Conservation (phyloP, 306 rosid species). For the Astragalus glycyphyllos region DNA sequence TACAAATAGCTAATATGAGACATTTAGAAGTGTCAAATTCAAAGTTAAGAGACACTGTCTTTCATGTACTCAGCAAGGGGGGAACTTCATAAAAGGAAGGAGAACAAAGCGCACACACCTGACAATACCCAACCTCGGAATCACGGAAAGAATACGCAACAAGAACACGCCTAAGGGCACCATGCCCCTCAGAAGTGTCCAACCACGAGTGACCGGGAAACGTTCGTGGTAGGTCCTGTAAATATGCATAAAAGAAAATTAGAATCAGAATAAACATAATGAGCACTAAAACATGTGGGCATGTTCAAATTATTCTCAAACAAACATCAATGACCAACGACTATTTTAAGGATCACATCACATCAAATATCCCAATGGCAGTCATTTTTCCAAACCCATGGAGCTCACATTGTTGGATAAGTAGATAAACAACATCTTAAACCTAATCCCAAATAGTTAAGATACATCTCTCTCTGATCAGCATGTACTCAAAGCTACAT, state of each 20-base stretch:
- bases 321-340: constrained; percentile 24
- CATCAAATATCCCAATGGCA: constrained; percentile 7
- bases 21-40: constrained; percentile 9
- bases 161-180: constrained; percentile 93
- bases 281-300: not conserved
- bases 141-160: constrained; percentile 99
- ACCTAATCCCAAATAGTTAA: not conserved
- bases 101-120: constrained; percentile 56
- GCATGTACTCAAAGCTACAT: constrained; percentile 21
- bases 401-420: constrained; percentile 23
- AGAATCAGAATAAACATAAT: constrained; percentile 9
- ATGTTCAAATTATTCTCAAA: constrained; percentile 19
- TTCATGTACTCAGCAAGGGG: not conserved
- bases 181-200: constrained; percentile 96
- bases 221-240: constrained; percentile 93
- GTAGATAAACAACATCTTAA: constrained; percentile 14
- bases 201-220: constrained; percentile 98
- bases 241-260: not conserved
- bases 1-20: not conserved
- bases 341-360: constrained; percentile 20
- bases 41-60: not conserved
- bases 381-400: constrained; percentile 31
- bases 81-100: constrained; percentile 14
- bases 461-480: constrained; percentile 25
- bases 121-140: constrained; percentile 99